phyloP scores from a whole-genome alignment of 2,329 filamentous ascomycete species.

The Akanthomyces uredinophilus region DNA sequence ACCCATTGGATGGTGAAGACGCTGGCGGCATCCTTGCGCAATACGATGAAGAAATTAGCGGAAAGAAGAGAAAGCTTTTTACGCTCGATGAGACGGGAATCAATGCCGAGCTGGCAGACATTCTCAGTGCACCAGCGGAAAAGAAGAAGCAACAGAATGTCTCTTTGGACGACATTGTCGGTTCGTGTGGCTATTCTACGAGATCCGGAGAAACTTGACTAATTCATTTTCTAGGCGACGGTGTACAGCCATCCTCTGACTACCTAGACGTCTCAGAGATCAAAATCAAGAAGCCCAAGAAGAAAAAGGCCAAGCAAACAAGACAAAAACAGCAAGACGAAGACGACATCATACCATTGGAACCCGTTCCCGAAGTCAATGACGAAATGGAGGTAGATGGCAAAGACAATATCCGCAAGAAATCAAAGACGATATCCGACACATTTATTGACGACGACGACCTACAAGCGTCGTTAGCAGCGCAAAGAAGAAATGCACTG shows the following conservation, averaged over 20 bases:
- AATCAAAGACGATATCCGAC: conserved; percentile 59
- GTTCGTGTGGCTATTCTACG: conserved; percentile 29
- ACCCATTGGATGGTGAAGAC: conserved; percentile 68
- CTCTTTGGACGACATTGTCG: conserved; percentile 71
- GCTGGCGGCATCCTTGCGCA: conserved; percentile 71
- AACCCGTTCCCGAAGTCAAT: conserved; percentile 34
- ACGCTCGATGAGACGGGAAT: conserved; percentile 76
- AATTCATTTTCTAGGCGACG: conserved; percentile 18
- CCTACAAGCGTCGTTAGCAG: conserved; percentile 76
- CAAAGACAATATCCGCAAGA: conserved; percentile 46
- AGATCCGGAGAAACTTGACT: conserved; percentile 1
- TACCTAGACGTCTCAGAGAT: conserved; percentile 83
- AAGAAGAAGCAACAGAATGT: conserved; percentile 63
- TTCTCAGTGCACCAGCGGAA: conserved; percentile 46
- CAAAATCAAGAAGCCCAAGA: conserved; percentile 93
- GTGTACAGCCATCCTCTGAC: conserved; percentile 57
- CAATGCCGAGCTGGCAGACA: conserved; percentile 57
- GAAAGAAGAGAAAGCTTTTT: conserved; percentile 84
- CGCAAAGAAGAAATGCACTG: conserved; percentile 75
- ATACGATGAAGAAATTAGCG: conserved; percentile 92
- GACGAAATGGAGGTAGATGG: conserved; percentile 73
- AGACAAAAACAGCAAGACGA: conserved; percentile 63
- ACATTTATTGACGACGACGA: conserved; percentile 88
- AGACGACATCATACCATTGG: conserved; percentile 51
- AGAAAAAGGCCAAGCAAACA: conserved; percentile 76